phyloP scores from a whole-genome alignment of 73 alveolate species.

The Paramecium biaurelia region DNA sequence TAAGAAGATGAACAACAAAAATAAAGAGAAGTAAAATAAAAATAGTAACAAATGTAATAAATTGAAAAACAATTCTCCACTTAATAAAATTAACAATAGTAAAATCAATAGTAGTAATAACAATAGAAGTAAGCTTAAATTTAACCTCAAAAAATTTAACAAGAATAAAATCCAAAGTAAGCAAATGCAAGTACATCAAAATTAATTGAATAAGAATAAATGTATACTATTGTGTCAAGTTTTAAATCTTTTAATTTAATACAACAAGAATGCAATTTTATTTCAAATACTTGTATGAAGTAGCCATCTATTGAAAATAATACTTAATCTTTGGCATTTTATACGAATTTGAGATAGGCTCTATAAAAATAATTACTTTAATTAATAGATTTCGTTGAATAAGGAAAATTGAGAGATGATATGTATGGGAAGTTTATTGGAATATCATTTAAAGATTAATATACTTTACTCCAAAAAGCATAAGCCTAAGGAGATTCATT shows the following conservation, averaged over 20 bases:
- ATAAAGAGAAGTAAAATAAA: neutral
- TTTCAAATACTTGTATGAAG: neutral
- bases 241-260: slow-evolving; percentile 19
- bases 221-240: neutral
- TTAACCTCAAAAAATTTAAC: neutral
- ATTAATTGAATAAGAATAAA: neutral
- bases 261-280: neutral
- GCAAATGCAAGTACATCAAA: neutral
- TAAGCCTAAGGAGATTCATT: neutral
- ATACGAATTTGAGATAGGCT: neutral
- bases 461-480: neutral
- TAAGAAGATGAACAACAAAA: neutral
- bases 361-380: neutral
- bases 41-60: neutral
- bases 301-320: neutral
- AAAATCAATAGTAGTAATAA: neutral
- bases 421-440: neutral
- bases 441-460: neutral
- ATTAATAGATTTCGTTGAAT: slow-evolving; percentile 19
- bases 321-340: neutral
- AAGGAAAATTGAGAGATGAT: slow-evolving; percentile 13
- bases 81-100: neutral
- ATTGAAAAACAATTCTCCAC: neutral
- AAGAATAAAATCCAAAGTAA: neutral
- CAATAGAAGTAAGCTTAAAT: neutral